These are phyloP conservation scores for Eucalyptus curtisii DNA, from an alignment of 345 rosid species.

Conservation along the genomic window DNA sequence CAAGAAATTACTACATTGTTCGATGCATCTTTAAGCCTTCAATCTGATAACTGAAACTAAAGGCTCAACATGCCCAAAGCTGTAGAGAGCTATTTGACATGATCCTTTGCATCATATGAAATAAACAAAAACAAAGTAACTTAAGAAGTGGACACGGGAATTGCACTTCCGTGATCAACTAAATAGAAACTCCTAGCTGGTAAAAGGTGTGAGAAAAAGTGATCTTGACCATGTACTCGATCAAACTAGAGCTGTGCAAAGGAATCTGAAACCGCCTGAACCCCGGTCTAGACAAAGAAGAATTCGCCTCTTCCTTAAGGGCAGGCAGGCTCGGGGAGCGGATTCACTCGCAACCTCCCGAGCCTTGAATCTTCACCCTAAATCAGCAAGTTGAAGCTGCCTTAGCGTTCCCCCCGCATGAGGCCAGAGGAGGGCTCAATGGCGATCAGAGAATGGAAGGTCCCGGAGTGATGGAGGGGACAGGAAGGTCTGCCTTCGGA, in stretches of 20 bases:
- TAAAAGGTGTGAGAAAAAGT: too few species aligned
- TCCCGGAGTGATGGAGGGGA: too few species aligned
- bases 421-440: too few species aligned
- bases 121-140: background rate
- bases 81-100: background rate
- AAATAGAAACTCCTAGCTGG: too few species aligned
- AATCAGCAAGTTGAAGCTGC: background rate
- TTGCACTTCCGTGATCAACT: too few species aligned
- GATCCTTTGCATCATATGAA: background rate
- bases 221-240: too few species aligned
- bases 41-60: background rate
- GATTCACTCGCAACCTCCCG: background rate
- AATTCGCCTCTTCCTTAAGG: background rate
- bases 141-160: background rate
- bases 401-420: background rate
- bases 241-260: too few species aligned
- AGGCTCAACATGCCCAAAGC: background rate
- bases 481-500: too few species aligned
- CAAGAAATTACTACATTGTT: background rate
- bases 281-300: too few species aligned
- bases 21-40: background rate
- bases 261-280: too few species aligned
- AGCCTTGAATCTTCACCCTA: background rate
- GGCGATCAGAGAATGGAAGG: too few species aligned
- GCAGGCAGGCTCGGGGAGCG: background rate